Evolutionary conservation across 345 rosid genomes (phyloP), one percentile per base, ranked within the genome.

Genomic region (Moricandia moricandioides): DNA sequence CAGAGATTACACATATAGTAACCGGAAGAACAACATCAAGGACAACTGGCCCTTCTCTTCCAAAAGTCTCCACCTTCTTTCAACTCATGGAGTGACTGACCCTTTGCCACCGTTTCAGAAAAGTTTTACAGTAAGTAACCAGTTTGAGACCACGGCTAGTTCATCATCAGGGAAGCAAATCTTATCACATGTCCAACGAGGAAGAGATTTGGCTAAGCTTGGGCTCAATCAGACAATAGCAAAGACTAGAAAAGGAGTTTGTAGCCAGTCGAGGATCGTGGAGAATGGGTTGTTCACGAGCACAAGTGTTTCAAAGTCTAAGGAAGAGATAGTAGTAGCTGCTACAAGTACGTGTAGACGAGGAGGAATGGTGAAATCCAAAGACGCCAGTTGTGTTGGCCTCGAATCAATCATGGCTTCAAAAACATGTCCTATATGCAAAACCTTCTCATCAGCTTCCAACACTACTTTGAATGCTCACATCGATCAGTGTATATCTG

Each of bases 381-480:
- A 86, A 13, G 97, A 92, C 80, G 92, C 87, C 79, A 82, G 83
- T 67, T 73, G 61, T 6, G 45, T 30, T 13, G 74, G 79, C 8
- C 34, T 72, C 33, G 87, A 81, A 72, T 81, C 83, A 76, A 24
- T 7, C 35, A 79, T 91, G 47, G 73, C 83, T 40, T 87, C 97
- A 0, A 90, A 90, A 84, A 87, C 87, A 67, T 95, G 98, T 92
- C 99, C 99, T 84, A 96, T 95, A 79, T 95, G 99, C 88, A 92
- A 84, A 84, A 87, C 90, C 10, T 95, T 95, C 86, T 89, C 99
- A 6, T 95, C 98, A 35, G 85, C 99, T 35, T 95, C 98, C 12
- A 95, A 92, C 83, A 95, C 99, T 61, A 95, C 98, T 49, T 83
- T 95, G 86, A 95, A 95, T 85, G 99, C 99, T 72, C 99, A 95